These are phyloP conservation scores for Xylariales sp. DNA, from an alignment of 2,329 filamentous ascomycete species.

Conservation along the genomic window DNA sequence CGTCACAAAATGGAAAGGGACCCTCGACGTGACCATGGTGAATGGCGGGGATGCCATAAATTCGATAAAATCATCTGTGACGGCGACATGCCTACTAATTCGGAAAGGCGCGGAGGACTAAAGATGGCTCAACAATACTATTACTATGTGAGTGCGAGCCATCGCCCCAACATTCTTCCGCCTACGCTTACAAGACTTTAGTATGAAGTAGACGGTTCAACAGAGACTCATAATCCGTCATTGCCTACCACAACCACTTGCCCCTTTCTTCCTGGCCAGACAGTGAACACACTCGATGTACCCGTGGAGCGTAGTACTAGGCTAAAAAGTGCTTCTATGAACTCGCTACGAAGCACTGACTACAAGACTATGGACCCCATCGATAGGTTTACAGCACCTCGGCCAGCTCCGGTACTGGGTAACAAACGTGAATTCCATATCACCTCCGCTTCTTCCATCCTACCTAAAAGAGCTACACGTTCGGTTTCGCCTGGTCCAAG, in stretches of 20 bases:
- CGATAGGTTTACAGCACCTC: slow-evolving; percentile 79
- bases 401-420: slow-evolving; percentile 65
- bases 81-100: slow-evolving; percentile 67
- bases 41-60: slow-evolving; percentile 89
- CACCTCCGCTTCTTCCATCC: slow-evolving; percentile 49
- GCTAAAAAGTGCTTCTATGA: slow-evolving; percentile 73
- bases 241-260: slow-evolving; percentile 82
- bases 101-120: slow-evolving; percentile 78
- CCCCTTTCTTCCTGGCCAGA: slow-evolving; percentile 88
- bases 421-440: slow-evolving; percentile 49
- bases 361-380: slow-evolving; percentile 81
- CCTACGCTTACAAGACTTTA: slow-evolving; percentile 54
- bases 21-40: slow-evolving; percentile 74
- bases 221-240: slow-evolving; percentile 79
- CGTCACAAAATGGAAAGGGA: slow-evolving; percentile 86
- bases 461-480: slow-evolving; percentile 55
- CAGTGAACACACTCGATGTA: slow-evolving; percentile 84
- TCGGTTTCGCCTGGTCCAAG: slow-evolving; percentile 62
- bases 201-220: slow-evolving; percentile 85
- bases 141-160: slow-evolving; percentile 79
- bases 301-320: slow-evolving; percentile 74
- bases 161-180: slow-evolving; percentile 17
- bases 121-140: slow-evolving; percentile 96
- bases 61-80: slow-evolving; percentile 89
- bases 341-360: slow-evolving; percentile 67